phyloP scores from a whole-genome alignment of 108 stramenopile species.

The Cyclostephanos tholiformis region DNA sequence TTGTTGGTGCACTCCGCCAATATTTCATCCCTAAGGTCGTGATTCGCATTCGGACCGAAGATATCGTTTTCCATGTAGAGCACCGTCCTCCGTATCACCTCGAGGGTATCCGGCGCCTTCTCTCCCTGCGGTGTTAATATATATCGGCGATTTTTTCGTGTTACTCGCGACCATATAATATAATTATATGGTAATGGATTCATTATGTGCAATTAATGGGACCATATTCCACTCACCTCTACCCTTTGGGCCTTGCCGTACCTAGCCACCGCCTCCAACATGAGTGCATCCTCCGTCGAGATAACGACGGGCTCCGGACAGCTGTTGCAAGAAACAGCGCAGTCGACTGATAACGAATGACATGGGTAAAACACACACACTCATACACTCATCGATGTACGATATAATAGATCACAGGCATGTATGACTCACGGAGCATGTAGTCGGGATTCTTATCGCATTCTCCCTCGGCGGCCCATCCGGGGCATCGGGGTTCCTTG shows the following conservation, averaged over 20 bases:
- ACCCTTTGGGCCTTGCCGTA: slow-evolving; percentile 69
- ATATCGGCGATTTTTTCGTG: too few relatives aligned
- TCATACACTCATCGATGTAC: too few relatives aligned
- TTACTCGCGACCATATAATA: not conserved
- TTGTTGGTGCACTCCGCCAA: slow-evolving; percentile 59
- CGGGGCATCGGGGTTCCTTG: not conserved
- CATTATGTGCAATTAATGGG: not conserved
- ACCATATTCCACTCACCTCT: slow-evolving; percentile 13
- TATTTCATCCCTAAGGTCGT: slow-evolving; percentile 46
- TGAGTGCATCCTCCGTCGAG: slow-evolving; percentile 23
- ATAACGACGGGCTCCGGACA: not conserved
- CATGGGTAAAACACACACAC: too few relatives aligned
- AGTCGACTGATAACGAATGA: not conserved
- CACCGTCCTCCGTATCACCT: slow-evolving; percentile 56
- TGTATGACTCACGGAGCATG: not conserved
- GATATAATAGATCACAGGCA: too few relatives aligned
- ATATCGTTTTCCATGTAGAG: slow-evolving; percentile 72
- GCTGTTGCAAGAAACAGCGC: not conserved
- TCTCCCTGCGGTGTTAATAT: slow-evolving; percentile 30
- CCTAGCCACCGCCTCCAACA: slow-evolving; percentile 47
- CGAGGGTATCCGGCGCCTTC: slow-evolving; percentile 42
- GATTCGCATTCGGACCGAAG: slow-evolving; percentile 23
- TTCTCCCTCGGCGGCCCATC: not conserved
- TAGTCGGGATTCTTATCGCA: not conserved
- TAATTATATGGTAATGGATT: too few relatives aligned